Evolutionary conservation across 495 filamentous ascomycete species (phyloP).

Genomic region (Thozetella sp.): DNA sequence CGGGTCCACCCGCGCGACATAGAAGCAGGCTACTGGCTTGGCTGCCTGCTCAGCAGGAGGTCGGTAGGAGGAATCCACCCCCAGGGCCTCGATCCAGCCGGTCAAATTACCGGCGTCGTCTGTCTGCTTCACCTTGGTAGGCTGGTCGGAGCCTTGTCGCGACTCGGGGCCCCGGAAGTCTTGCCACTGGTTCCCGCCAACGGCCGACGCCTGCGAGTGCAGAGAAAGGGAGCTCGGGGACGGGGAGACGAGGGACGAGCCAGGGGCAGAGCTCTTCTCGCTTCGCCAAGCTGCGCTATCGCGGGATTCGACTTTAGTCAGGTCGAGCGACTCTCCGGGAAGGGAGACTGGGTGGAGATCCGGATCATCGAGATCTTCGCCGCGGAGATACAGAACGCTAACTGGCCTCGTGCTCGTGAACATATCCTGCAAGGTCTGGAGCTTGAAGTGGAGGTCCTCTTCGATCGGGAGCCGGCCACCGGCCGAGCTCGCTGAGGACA

Average conservation of each 20-base stretch:
- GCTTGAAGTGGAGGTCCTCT: slow-evolving; percentile 86
- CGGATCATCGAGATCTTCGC: slow-evolving; percentile 84
- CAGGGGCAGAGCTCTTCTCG: slow-evolving; percentile 50
- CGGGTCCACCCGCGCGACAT: slow-evolving; percentile 64
- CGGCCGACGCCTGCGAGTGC: slow-evolving; percentile 48
- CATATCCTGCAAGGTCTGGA: slow-evolving; percentile 89
- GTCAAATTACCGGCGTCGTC: slow-evolving; percentile 59
- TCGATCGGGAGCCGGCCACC: slow-evolving; percentile 67
- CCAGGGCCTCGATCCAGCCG: slow-evolving; percentile 89
- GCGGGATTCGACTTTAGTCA: slow-evolving; percentile 57
- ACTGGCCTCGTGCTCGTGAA: slow-evolving; percentile 88
- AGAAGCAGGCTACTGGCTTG: slow-evolving; percentile 87
- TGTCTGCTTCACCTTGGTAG: slow-evolving; percentile 43
- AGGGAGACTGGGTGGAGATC: slow-evolving; percentile 83
- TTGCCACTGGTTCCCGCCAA: slow-evolving; percentile 50
- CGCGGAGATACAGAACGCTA: slow-evolving; percentile 82
- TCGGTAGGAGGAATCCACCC: slow-evolving; percentile 82
- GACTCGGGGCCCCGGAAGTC: slow-evolving; percentile 46
- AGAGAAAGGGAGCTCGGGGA: slow-evolving; percentile 66
- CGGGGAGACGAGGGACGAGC: slow-evolving; percentile 71
- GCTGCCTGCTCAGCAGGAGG: slow-evolving; percentile 71
- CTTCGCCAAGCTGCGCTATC: slow-evolving; percentile 59
- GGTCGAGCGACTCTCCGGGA: slow-evolving; percentile 64
- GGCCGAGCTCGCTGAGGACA: slow-evolving; percentile 81
- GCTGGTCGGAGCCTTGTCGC: slow-evolving; percentile 48